Base-by-base conservation (phyloP, 306 rosid genomes). In the Astragalus membranaceus region DNA sequence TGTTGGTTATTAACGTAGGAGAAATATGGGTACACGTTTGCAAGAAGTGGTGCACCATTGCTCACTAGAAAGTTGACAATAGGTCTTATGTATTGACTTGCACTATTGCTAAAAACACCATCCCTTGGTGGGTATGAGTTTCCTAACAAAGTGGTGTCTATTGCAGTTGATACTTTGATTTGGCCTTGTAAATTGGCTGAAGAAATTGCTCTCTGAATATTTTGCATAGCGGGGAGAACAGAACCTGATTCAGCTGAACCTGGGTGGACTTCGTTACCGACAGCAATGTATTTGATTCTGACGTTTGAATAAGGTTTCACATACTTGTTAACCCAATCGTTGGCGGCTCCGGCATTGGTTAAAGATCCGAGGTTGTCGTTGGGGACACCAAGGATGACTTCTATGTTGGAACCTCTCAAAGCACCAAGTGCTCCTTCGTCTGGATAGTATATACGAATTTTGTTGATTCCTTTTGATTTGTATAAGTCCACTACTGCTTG, bases 11-110 rank as follows among this genome's bases (percentile, higher is more conserved):
- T 6, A 0, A 1, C 43, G 10, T 84, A 77, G 39, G 76, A 33
- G 12, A 85, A 76, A 62, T 88, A 91, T 1, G 97, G 89, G 47
- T 91, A 87, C 17, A 87, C 75, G 60, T 91, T 91, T 1, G 78
- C 89, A 6, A 91, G 92, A 71, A 91, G 93, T 30, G 96, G 96
- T 33, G 91, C 72, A 0, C 87, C 85, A 5, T 87, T 82, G 61
- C 8, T 54, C 0, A 0, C 67, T 1, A 91, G 64, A 46, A 87
- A 92, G 11, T 14, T 3, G 4, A 85, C 51, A 5, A 92, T 79
- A n/a, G 96, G 93, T 2, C 13, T 79, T 48, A 85, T 82, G 23
- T 69, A 84, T 32, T 12, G 3, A 26, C 8, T 68, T 10, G 87
- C 88, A 7, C 33, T 1, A 1, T 8, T 55, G 44, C 39, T 78